These are phyloP conservation scores for Picochlorum costavermella DNA, from an alignment of 139 green algal species.

Conservation along the genomic window DNA sequence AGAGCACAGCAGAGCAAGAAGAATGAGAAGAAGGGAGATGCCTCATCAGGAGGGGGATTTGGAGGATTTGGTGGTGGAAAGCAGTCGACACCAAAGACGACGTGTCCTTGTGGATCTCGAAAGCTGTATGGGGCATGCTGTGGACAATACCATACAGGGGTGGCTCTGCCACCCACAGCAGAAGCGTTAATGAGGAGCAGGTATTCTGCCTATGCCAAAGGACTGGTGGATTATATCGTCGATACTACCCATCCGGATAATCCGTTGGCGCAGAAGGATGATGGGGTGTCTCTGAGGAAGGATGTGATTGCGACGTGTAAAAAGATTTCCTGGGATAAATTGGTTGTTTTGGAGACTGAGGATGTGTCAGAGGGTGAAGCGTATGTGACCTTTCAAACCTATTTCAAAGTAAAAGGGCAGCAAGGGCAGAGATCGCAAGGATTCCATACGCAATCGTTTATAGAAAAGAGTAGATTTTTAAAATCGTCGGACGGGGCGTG, in stretches of 20 bases:
- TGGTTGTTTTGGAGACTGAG: constrained; percentile 22
- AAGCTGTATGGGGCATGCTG: constrained; percentile 28
- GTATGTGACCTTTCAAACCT: constrained; percentile 33
- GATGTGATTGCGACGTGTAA: constrained; percentile 30
- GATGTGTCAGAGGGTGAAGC: constrained; percentile 21
- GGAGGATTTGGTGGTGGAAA: not conserved
- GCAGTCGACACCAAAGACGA: not conserved
- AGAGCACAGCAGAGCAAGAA: too few species aligned
- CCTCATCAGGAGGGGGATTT: not conserved
- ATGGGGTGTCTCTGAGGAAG: not conserved
- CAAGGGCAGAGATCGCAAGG: constrained; percentile 27
- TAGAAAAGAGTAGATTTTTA: constrained; percentile 28
- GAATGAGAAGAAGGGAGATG: too few species aligned
- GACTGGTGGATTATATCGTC: constrained; percentile 25
- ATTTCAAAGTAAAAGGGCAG: constrained; percentile 31
- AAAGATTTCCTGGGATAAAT: constrained; percentile 26
- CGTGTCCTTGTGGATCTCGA: constrained; percentile 27
- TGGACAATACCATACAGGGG: constrained; percentile 21
- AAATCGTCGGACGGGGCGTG: constrained; percentile 7
- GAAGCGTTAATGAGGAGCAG: constrained; percentile 31
- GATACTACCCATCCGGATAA: constrained; percentile 39
- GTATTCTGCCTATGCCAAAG: constrained; percentile 29
- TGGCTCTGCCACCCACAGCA: constrained; percentile 13
- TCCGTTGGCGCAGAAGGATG: constrained; percentile 8
- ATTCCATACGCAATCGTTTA: constrained; percentile 28